These are phyloP conservation scores for Noccaea bulbosa DNA, from an alignment of 345 rosid species.

Conservation along the genomic window DNA sequence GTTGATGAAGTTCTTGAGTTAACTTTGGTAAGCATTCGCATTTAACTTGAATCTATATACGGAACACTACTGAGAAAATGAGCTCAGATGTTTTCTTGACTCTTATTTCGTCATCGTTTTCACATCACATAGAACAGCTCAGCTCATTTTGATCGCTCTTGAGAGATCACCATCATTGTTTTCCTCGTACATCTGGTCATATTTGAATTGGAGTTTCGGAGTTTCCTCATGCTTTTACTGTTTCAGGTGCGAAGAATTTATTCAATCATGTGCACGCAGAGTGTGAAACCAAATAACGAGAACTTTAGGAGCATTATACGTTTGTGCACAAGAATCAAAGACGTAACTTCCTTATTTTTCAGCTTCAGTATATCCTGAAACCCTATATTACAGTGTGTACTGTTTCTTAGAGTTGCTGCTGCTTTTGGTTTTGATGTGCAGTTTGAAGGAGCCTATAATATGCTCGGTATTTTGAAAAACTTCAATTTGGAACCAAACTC, in stretches of 20 bases:
- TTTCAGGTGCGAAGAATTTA: constrained; percentile 68
- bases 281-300: constrained; percentile 67
- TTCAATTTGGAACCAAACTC: constrained; percentile 59
- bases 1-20: constrained; percentile 59
- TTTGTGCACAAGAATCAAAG: constrained; percentile 70
- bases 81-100: constrained; percentile 10
- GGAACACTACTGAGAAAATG: constrained; percentile 3
- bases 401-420: constrained; percentile 18
- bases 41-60: background rate
- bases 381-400: constrained; percentile 12
- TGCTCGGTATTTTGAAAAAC: constrained; percentile 68
- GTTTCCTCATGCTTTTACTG: constrained; percentile 2
- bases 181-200: constrained; percentile 9
- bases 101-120: background rate
- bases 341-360: constrained; percentile 57
- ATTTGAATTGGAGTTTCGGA: background rate
- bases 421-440: constrained; percentile 41
- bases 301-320: constrained; percentile 73
- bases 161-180: constrained; percentile 25
- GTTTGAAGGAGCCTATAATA: constrained; percentile 75
- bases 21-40: constrained; percentile 58
- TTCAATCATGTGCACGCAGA: constrained; percentile 54
- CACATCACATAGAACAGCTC: constrained; percentile 2
- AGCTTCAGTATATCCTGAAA: constrained; percentile 25
- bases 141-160: constrained; percentile 20